phyloP scores from a whole-genome alignment of 768 basidiomycete species.

The Crassisporium funariophilum region DNA sequence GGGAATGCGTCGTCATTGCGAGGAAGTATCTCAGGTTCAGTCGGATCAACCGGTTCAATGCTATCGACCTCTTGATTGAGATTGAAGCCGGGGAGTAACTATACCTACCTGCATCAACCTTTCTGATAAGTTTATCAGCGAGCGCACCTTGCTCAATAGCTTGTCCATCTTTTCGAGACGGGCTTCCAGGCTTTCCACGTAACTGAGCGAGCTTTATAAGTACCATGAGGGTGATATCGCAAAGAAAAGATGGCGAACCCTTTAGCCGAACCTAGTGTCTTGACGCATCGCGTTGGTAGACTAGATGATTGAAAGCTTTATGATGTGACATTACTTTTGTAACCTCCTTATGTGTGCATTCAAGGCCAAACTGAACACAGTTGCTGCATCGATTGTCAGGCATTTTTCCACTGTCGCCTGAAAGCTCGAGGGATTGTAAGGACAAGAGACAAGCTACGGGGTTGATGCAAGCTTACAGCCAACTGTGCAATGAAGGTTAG shows the following conservation, averaged over 20 bases:
- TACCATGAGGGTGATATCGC: slow-evolving; percentile 26
- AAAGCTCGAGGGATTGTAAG: slow-evolving; percentile 19
- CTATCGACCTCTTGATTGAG: slow-evolving; percentile 59
- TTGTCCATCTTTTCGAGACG: slow-evolving; percentile 68
- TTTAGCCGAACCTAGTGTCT: slow-evolving; percentile 65
- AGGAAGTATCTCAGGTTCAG: slow-evolving; percentile 33
- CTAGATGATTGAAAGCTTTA: no score
- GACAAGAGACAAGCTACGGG: background rate
- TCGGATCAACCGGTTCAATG: slow-evolving; percentile 36
- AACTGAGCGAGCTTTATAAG: slow-evolving; percentile 47
- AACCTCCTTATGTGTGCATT: slow-evolving; percentile 71
- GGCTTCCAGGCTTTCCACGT: slow-evolving; percentile 63
- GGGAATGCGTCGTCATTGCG: slow-evolving; percentile 37
- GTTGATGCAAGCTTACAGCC: slow-evolving; percentile 30
- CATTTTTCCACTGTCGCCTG: slow-evolving; percentile 72
- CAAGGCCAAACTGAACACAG: slow-evolving; percentile 56
- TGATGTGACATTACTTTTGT: no score
- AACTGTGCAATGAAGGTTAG: slow-evolving; percentile 26
- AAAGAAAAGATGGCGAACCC: slow-evolving; percentile 39
- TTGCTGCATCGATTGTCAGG: slow-evolving; percentile 64
- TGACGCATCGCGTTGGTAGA: background rate
- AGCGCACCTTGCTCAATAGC: slow-evolving; percentile 52
- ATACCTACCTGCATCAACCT: background rate
- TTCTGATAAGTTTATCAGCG: background rate
- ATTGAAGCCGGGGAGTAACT: slow-evolving; percentile 59